phyloP scores from a whole-genome alignment of 495 filamentous ascomycete genomes.

The Podospora tetraspora region DNA sequence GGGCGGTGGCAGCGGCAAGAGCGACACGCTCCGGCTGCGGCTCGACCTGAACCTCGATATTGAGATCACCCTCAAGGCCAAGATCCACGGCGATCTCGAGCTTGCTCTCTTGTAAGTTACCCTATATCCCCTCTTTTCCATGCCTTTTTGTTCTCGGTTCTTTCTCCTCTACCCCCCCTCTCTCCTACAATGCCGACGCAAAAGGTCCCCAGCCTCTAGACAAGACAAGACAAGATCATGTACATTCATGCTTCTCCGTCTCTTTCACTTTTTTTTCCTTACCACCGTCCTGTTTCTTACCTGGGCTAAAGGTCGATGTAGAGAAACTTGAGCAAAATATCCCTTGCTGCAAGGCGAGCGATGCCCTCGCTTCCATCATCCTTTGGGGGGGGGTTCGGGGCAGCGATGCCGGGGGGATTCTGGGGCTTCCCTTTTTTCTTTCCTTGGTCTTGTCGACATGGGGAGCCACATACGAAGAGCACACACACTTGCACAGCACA shows the following conservation, averaged over 20 bases:
- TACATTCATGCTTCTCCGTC: not conserved
- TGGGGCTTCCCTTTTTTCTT: not conserved
- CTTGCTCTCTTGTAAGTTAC: constrained; percentile 71
- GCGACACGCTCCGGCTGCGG: constrained; percentile 66
- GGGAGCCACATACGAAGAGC: not conserved
- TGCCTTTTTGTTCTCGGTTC: not conserved
- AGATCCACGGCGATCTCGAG: constrained; percentile 86
- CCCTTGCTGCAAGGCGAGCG: not conserved
- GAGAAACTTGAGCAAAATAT: constrained; percentile 30
- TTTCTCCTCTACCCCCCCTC: constrained; percentile 6
- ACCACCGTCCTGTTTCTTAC: constrained; percentile 23
- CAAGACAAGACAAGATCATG: not conserved
- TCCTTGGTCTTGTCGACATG: not conserved
- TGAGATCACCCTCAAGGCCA: constrained; percentile 86
- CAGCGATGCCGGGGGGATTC: not conserved
- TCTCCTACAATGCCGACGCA: constrained; percentile 16
- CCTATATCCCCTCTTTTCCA: not conserved
- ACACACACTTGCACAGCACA: not conserved
- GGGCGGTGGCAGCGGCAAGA: constrained; percentile 49
- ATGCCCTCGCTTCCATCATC: not conserved
- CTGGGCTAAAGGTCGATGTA: constrained; percentile 35
- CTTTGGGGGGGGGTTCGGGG: not conserved
- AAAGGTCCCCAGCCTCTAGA: constrained; percentile 16
- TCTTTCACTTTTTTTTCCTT: constrained; percentile 8
- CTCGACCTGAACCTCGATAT: constrained; percentile 85